Conservation (phyloP, 1,139 yeast genomes). For the Protomyces arabidopsidicola region DNA sequence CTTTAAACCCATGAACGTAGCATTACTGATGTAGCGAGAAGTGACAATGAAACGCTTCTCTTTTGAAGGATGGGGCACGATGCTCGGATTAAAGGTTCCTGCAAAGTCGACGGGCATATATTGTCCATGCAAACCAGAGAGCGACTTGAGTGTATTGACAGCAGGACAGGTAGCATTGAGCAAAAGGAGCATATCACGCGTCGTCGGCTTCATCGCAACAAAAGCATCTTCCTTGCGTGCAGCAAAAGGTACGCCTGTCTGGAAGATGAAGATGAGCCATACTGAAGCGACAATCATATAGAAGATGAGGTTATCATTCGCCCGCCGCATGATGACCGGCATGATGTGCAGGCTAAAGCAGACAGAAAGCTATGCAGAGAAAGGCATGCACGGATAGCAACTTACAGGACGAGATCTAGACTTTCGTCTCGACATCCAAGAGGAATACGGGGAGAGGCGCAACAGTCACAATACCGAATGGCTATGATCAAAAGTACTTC, state of each 20-base stretch:
- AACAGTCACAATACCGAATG: too few relatives aligned
- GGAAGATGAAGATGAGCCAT: neutral
- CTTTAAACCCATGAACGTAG: constrained; percentile 5
- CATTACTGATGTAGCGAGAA: constrained; percentile 4
- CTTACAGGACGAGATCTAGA: neutral
- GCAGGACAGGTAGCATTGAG: neutral
- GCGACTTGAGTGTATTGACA: neutral
- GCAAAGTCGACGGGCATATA: constrained; percentile 9
- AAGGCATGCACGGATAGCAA: neutral
- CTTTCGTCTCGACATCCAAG: too few relatives aligned
- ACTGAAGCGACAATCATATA: neutral
- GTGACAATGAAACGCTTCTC: constrained; percentile 11
- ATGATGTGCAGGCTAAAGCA: neutral
- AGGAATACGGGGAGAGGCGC: too few relatives aligned
- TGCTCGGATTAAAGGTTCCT: constrained; percentile 9
- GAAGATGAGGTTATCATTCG: neutral
- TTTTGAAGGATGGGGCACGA: constrained; percentile 14
- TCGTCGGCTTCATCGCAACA: neutral
- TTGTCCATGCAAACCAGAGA: neutral
- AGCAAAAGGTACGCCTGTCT: neutral
- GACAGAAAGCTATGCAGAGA: neutral
- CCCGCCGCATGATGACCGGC: neutral
- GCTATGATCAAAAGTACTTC: neutral
- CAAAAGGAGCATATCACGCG: neutral
- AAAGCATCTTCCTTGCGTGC: neutral